Conservation (phyloP, 2,329 filamentous ascomycete species). For the Diaporthe helianthi region DNA sequence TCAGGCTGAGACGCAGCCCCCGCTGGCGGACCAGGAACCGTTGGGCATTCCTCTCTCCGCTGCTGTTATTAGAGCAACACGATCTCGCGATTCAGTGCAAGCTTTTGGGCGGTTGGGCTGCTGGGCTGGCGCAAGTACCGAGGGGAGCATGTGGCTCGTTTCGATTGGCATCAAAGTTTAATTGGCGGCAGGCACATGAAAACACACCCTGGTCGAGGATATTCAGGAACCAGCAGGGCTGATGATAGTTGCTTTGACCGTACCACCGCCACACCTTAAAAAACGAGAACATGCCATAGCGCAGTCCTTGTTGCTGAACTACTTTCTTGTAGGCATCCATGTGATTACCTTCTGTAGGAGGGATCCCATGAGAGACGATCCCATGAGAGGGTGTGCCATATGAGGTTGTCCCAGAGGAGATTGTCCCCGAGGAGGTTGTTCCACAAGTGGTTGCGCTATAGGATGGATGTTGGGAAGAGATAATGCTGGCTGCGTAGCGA, state of each 20-base stretch:
- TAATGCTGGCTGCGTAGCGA: no score
- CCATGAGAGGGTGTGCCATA: no score
- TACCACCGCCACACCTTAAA: no score
- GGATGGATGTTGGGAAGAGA: no score
- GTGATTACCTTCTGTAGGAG: no score
- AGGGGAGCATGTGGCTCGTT: not conserved
- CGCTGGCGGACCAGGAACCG: not conserved
- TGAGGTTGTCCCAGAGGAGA: no score
- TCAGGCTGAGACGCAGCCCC: not conserved
- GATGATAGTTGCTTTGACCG: not conserved
- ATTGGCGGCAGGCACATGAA: not conserved
- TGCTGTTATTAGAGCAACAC: conserved; percentile 7
- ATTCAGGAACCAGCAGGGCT: not conserved
- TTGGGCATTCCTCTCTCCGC: conserved; percentile 15
- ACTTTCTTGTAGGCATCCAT: no score
- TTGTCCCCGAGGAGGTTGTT: no score
- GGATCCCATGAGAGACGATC: no score
- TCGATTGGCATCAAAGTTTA: conserved; percentile 9
- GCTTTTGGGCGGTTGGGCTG: conserved; percentile 8
- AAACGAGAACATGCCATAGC: no score
- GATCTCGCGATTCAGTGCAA: conserved; percentile 7
- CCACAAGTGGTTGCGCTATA: no score
- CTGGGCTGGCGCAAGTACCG: not conserved
- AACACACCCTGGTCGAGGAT: not conserved
- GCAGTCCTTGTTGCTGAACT: no score